Conservation (phyloP, 169 alveolate species). For the Plasmodium yoelii region DNA sequence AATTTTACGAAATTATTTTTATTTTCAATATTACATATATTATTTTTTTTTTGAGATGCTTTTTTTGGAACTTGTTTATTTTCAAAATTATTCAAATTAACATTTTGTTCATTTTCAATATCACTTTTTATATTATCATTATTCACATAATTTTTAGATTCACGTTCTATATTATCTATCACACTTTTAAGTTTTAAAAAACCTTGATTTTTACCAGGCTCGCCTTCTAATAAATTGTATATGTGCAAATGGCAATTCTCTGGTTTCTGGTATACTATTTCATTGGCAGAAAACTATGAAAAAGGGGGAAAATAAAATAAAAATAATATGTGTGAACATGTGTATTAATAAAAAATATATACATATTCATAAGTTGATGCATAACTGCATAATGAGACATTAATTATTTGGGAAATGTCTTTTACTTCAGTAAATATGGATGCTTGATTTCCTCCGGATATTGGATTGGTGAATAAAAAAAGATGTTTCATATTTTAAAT, state of each 20-base stretch:
- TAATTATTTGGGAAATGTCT: constrained; percentile 12
- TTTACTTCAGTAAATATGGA: constrained; percentile 84
- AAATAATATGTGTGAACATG: constrained; percentile 17
- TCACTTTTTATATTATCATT: neutral
- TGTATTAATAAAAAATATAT: constrained; percentile 34
- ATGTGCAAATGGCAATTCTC: constrained; percentile 59
- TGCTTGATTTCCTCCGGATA: constrained; percentile 90
- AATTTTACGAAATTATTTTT: neutral
- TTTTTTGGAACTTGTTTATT: constrained; percentile 8
- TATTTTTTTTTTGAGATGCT: neutral
- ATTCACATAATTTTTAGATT: neutral
- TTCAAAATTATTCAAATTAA: neutral
- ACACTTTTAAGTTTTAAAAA: constrained; percentile 22
- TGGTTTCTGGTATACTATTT: constrained; percentile 54
- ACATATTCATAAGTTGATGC: constrained; percentile 6
- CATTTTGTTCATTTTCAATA: neutral
- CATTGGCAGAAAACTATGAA: constrained; percentile 61
- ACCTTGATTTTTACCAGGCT: constrained; percentile 87
- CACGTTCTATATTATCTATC: neutral
- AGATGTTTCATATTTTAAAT: constrained; percentile 57
- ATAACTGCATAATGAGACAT: neutral
- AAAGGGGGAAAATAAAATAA: constrained; percentile 65
- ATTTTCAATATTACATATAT: neutral
- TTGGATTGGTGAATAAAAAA: constrained; percentile 88
- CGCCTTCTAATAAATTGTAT: constrained; percentile 87